Percentiles rank a stretch among this genome's conserved stretches.
phyloP scores from a whole-genome alignment of 78 protist species.

The Protostelium mycophagum region DNA sequence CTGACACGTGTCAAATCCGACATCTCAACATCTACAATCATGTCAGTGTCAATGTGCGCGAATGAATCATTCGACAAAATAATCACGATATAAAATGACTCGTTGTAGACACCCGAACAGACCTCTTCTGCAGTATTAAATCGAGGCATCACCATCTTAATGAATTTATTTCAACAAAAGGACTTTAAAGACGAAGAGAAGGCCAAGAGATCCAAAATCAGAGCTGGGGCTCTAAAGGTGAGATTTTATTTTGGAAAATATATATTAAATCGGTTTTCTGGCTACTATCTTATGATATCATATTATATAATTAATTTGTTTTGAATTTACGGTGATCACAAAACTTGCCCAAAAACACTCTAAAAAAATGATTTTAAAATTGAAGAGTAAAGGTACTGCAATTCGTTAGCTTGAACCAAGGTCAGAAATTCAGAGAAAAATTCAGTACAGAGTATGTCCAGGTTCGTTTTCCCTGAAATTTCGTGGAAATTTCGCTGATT shows the following conservation, averaged over 20 bases:
- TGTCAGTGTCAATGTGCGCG: no score
- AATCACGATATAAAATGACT: neutral
- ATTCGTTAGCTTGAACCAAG: neutral
- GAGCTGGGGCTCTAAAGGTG: neutral
- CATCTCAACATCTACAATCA: no score
- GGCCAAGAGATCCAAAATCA: neutral
- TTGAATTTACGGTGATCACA: no score
- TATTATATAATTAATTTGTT: no score
- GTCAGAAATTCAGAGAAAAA: neutral
- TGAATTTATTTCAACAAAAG: neutral
- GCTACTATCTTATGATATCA: no score
- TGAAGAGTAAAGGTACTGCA: neutral
- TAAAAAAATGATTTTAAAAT: no score
- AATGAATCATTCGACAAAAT: no score
- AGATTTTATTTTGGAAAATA: no score
- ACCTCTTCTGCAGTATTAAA: neutral
- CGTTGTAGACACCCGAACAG: neutral
- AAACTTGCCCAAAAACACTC: no score
- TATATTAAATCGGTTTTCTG: neutral
- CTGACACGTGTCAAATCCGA: no score
- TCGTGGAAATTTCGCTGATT: no score
- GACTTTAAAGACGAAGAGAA: neutral
- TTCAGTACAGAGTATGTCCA: neutral
- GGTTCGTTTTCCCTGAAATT: no score
- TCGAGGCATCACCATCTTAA: neutral